A percentile compares a stretch with the other conserved stretches of the same genome.
phyloP scores from a whole-genome alignment of 345 rosid genomes.

The Populus deltoides region DNA sequence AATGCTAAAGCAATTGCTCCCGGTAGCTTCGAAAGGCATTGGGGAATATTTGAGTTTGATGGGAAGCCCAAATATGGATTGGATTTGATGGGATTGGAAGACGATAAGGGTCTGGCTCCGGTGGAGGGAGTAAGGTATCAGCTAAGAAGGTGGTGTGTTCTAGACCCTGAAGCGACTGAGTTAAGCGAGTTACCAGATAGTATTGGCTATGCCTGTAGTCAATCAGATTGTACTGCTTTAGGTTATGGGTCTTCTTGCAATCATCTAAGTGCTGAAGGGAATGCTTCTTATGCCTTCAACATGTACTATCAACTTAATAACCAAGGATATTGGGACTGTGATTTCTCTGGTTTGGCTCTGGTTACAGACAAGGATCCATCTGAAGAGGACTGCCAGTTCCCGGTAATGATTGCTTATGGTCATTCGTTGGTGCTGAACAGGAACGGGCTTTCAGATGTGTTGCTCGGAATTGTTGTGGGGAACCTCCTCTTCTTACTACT shows the following conservation, averaged over 20 bases:
- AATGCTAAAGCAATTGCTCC: conserved; percentile 22
- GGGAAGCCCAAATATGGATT: conserved; percentile 41
- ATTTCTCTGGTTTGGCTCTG: conserved; percentile 58
- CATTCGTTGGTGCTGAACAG: conserved; percentile 18
- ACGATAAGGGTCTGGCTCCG: conserved; percentile 39
- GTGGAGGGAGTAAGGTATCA: conserved; percentile 56
- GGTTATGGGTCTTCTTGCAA: conserved; percentile 77
- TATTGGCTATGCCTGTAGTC: conserved; percentile 62
- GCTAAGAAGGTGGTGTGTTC: conserved; percentile 60
- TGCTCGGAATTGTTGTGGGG: conserved; percentile 10
- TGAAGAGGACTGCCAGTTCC: conserved; percentile 57
- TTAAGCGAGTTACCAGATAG: conserved; percentile 41
- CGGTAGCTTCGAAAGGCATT: conserved; percentile 32
- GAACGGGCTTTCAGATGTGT: conserved; percentile 3
- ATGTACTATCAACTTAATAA: conserved; percentile 68
- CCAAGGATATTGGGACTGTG: conserved; percentile 65
- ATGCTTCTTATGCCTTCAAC: conserved; percentile 82
- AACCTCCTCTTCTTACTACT: conserved; percentile 20
- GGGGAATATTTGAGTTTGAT: conserved; percentile 31
- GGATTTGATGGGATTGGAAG: conserved; percentile 43
- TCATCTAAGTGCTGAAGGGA: conserved; percentile 48
- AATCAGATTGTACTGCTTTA: conserved; percentile 73
- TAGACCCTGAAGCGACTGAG: conserved; percentile 39
- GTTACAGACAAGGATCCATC: conserved; percentile 61
- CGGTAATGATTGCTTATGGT: conserved; percentile 53